Percentiles rank a stretch among this genome's conserved stretches.
These are phyloP conservation scores for Diplotaxis tenuifolia DNA, from an alignment of 345 rosid genomes.

Conservation along the genomic window DNA sequence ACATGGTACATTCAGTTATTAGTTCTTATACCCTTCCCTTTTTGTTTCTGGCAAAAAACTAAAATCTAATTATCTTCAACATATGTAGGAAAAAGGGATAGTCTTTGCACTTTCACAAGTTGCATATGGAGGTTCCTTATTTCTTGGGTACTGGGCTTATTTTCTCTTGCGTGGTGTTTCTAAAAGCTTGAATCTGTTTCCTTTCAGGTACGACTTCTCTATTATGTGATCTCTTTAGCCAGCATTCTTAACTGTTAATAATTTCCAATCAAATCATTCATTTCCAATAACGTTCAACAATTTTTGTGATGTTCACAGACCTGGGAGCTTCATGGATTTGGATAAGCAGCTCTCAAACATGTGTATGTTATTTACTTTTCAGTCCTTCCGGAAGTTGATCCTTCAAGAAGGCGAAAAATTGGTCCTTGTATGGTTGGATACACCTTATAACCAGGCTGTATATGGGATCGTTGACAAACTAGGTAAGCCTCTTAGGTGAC, in stretches of 20 bases:
- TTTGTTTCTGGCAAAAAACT: not conserved
- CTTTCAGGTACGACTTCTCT: slow-evolving; percentile 66
- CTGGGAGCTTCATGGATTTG: slow-evolving; percentile 46
- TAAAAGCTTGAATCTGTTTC: slow-evolving; percentile 58
- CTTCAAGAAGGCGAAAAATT: slow-evolving; percentile 98
- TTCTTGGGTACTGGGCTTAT: slow-evolving; percentile 86
- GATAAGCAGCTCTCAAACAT: slow-evolving; percentile 77
- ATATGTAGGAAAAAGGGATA: slow-evolving; percentile 62
- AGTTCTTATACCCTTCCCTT: not conserved
- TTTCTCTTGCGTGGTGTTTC: slow-evolving; percentile 54
- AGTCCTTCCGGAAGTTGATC: slow-evolving; percentile 78
- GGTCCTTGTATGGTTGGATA: slow-evolving; percentile 94
- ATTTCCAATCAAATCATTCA: not conserved
- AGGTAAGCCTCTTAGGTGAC: slow-evolving; percentile 43
- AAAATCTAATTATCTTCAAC: not conserved
- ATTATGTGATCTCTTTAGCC: not conserved
- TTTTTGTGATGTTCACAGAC: slow-evolving; percentile 45
- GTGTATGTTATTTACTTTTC: slow-evolving; percentile 81
- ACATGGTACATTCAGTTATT: slow-evolving; percentile 49
- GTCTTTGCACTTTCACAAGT: slow-evolving; percentile 73
- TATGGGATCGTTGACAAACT: slow-evolving; percentile 93
- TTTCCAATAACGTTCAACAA: slow-evolving; percentile 13
- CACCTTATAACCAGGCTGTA: slow-evolving; percentile 94
- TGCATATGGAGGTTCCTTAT: slow-evolving; percentile 75
- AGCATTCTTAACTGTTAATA: not conserved